Conservation (phyloP, 306 rosid genomes). For the Dicorynia guianensis region DNA sequence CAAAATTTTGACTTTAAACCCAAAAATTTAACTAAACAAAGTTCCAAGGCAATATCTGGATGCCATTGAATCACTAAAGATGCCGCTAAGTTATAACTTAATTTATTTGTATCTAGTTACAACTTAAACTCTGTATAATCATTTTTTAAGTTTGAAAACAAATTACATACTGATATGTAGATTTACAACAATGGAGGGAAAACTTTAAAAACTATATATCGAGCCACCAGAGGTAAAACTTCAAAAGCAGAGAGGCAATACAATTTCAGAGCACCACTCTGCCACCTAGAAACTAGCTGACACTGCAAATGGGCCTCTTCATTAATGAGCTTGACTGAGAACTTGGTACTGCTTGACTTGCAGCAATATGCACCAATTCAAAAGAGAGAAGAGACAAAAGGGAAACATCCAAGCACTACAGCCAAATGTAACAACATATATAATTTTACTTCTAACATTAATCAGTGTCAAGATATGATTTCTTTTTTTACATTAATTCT, state of each 20-base stretch:
- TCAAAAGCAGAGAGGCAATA: conserved; percentile 1
- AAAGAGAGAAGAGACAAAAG: not conserved
- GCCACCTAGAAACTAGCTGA: not conserved
- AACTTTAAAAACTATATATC: not conserved
- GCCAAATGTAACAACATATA: conserved; percentile 16
- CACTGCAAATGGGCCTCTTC: not conserved
- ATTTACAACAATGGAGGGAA: too few relatives aligned
- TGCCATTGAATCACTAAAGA: too few relatives aligned
- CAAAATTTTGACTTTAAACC: too few relatives aligned
- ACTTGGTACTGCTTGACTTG: too few relatives aligned
- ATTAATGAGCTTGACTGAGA: not conserved
- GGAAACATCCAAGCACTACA: not conserved
- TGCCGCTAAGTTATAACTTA: too few relatives aligned
- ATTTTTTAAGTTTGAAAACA: too few relatives aligned
- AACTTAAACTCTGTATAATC: too few relatives aligned
- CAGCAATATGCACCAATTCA: not conserved
- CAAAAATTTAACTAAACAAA: too few relatives aligned
- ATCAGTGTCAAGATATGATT: conserved; percentile 35
- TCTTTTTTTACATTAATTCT: conserved; percentile 33
- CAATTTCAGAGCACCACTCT: not conserved
- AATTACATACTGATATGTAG: too few relatives aligned
- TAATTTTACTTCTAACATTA: conserved; percentile 32
- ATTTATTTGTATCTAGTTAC: too few relatives aligned
- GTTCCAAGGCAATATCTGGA: too few relatives aligned
- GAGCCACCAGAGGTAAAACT: not conserved